Base-by-base conservation (phyloP, 2,329 filamentous ascomycete genomes). In the Knoxdaviesia proteae region DNA sequence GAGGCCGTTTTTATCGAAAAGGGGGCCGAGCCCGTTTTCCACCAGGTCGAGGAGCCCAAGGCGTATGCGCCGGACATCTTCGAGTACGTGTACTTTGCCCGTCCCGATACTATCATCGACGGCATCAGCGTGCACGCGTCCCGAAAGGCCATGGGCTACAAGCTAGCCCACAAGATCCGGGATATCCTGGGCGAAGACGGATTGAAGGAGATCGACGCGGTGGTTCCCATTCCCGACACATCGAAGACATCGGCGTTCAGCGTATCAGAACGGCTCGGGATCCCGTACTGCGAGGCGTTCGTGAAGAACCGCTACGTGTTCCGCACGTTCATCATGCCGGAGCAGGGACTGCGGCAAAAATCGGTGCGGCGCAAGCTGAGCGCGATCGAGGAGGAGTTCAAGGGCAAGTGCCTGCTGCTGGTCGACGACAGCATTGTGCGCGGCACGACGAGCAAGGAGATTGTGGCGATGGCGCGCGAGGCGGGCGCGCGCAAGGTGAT, bases 351-450 rank as follows among this genome's bases (percentile, higher is more conserved):
- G 11, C 71, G 87, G 4, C 75, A 90, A 53, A 88, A 88, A 61
- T 80, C 84, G 50, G 84, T 96, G 7, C 78, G 88, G 4, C 74
- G 87, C 40, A 96, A 96, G 62, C 69, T 96, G 36, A 88, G 82
- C 47, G 75, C 87, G 20, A 93, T 94, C 60, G 74, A 77, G 31
- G 76, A 78, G 35, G 86, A 94, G 55, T 94, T 94, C 59, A 67
- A 77, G 45, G 83, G 72, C 49, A 78, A 80, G 51, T 81, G 78
- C 46, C 80, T 96, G 6, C 67, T 86, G 7, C 64, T 96, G 1
- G 82, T 94, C 1, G 88, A 94, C 51, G 88, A 94, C 60, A 84
- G 77, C 51, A 84, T 94, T 46, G 87, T 94, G 5, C 74, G 87
- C 35, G 87, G 86, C 41, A 92, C 82, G 0, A 93, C 84, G 4